Evolutionary conservation across 2,329 filamentous ascomycete genomes (phyloP).

Genomic region (Coniochaeta ligniaria): DNA sequence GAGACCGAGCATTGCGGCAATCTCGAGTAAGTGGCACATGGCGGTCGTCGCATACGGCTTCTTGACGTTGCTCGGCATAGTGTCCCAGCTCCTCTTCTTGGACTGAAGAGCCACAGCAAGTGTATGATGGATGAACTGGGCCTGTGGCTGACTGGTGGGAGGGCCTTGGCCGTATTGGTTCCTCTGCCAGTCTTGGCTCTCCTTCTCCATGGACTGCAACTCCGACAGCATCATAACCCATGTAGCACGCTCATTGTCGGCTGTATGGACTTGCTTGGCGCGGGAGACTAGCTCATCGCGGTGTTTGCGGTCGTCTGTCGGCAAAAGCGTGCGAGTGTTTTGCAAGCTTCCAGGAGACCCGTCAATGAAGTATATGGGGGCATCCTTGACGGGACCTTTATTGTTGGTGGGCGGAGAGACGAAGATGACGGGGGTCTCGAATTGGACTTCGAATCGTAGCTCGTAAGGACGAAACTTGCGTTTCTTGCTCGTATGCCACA

Average conservation of each 20-base stretch:
- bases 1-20: constrained; percentile 45
- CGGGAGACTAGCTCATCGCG: constrained; percentile 8
- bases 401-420: constrained; percentile 34
- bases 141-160: constrained; percentile 1
- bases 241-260: constrained; percentile 48
- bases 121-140: constrained; percentile 24
- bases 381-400: constrained; percentile 20
- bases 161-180: constrained; percentile 17
- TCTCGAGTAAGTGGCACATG: constrained; percentile 48
- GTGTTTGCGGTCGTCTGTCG: constrained; percentile 19
- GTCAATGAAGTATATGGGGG: constrained; percentile 27
- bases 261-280: constrained; percentile 37
- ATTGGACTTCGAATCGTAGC: constrained; percentile 41
- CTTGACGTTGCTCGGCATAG: constrained; percentile 37
- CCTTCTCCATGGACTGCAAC: constrained; percentile 40
- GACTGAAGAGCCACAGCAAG: constrained; percentile 37
- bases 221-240: constrained; percentile 45
- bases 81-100: constrained; percentile 42
- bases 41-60: constrained; percentile 47
- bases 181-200: constrained; percentile 39
- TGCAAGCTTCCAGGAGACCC: constrained; percentile 28
- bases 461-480: constrained; percentile 33
- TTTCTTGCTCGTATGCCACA: constrained; percentile 33
- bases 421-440: constrained; percentile 43
- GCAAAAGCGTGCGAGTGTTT: constrained; percentile 23